phyloP scores from a whole-genome alignment of 495 filamentous ascomycete genomes.

The Aspergillus homomorphus region DNA sequence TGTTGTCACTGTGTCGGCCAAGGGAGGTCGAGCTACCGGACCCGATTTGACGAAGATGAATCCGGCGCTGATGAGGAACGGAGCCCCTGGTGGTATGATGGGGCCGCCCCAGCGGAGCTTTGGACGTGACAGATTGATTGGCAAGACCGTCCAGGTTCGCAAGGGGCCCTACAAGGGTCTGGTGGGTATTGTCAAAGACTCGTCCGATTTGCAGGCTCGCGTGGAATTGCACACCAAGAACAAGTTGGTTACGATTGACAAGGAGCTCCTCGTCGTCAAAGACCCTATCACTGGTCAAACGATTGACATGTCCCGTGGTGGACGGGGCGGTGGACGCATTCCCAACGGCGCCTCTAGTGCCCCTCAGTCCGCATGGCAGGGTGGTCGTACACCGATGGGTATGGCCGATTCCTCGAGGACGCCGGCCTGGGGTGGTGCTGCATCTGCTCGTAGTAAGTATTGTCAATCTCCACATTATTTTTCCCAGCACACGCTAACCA shows the following conservation, averaged over 20 bases:
- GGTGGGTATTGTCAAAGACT: conserved; percentile 91
- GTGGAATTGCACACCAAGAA: conserved; percentile 91
- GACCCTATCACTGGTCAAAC: conserved; percentile 73
- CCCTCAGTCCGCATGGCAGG: conserved; percentile 46
- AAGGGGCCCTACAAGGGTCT: conserved; percentile 88
- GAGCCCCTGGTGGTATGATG: conserved; percentile 55
- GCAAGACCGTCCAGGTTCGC: conserved; percentile 83
- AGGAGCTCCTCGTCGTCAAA: conserved; percentile 73
- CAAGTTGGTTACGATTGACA: conserved; percentile 78
- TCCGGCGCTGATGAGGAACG: conserved; percentile 71
- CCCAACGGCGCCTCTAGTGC: conserved; percentile 40
- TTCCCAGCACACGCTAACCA: neutral
- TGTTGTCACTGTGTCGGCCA: conserved; percentile 84
- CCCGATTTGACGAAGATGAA: conserved; percentile 92
- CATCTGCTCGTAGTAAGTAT: conserved; percentile 55
- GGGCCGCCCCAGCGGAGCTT: conserved; percentile 66
- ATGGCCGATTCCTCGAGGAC: conserved; percentile 59
- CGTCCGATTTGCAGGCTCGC: conserved; percentile 76
- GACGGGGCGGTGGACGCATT: conserved; percentile 53
- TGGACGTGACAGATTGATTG: conserved; percentile 81
- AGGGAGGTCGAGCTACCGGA: conserved; percentile 69
- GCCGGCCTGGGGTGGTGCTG: conserved; percentile 61
- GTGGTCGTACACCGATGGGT: conserved; percentile 67
- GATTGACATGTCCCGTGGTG: conserved; percentile 64
- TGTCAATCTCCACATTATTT: neutral